A percentile compares a stretch with the other conserved stretches of the same genome.
These are phyloP conservation scores for Fusarium incarnatum DNA, from an alignment of 2,329 filamentous ascomycete genomes.

Conservation along the genomic window DNA sequence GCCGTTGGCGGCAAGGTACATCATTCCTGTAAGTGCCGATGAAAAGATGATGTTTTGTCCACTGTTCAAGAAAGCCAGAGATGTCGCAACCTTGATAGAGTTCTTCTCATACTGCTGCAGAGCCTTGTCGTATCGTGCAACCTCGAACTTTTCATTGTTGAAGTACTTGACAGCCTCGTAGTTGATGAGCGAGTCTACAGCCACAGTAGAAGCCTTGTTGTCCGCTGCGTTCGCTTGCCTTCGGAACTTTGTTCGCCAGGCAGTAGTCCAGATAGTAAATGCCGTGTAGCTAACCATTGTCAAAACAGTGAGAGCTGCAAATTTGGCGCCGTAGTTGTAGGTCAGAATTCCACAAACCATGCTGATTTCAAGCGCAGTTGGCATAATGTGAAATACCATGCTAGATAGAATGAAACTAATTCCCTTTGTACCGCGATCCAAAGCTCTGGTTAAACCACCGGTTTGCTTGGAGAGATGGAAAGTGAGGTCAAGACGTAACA, in stretches of 20 bases:
- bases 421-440: slow-evolving; percentile 96
- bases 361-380: slow-evolving; percentile 91
- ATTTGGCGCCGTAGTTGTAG: slow-evolving; percentile 92
- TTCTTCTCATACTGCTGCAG: slow-evolving; percentile 89
- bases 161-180: slow-evolving; percentile 99
- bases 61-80: slow-evolving; percentile 89
- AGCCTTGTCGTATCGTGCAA: slow-evolving; percentile 88
- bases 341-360: slow-evolving; percentile 97
- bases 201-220: slow-evolving; percentile 93
- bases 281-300: slow-evolving; percentile 96
- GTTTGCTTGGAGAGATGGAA: slow-evolving; percentile 97
- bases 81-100: slow-evolving; percentile 97
- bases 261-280: slow-evolving; percentile 97
- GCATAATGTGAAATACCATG: slow-evolving; percentile 98
- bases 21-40: slow-evolving; percentile 92
- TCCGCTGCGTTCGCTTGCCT: slow-evolving; percentile 96
- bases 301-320: slow-evolving; percentile 87
- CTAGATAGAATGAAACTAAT: slow-evolving; percentile 97
- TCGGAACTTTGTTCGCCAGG: slow-evolving; percentile 97
- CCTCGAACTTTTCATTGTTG: slow-evolving; percentile 98
- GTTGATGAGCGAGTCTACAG: slow-evolving; percentile 97
- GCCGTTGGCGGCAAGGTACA: slow-evolving; percentile 94
- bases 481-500: slow-evolving; percentile 87
- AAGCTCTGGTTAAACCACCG: slow-evolving; percentile 90
- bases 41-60: slow-evolving; percentile 99